Evolutionary conservation across 1,139 yeast species (phyloP).

Genomic region (Nakaseomyces uthaithaninus): DNA sequence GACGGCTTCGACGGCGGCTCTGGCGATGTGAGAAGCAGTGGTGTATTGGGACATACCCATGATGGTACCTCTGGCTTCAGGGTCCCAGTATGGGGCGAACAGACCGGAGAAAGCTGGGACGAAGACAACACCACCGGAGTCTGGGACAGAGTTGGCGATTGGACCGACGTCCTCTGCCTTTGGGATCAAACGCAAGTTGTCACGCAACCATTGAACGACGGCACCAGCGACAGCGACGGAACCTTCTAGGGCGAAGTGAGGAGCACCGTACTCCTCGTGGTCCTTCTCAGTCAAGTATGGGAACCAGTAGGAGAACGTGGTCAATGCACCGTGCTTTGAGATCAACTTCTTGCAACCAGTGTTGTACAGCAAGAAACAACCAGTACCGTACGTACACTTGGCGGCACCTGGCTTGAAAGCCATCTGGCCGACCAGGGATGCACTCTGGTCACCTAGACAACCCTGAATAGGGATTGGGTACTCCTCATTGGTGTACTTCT

Average conservation of each 20-base stretch:
- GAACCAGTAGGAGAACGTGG: slow-evolving; percentile 87
- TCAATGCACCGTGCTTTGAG: slow-evolving; percentile 72
- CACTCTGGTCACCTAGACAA: slow-evolving; percentile 90
- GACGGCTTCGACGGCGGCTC: slow-evolving; percentile 93
- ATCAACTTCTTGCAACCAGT: slow-evolving; percentile 64
- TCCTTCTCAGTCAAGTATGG: slow-evolving; percentile 46
- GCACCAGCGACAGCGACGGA: slow-evolving; percentile 96
- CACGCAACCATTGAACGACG: slow-evolving; percentile 89
- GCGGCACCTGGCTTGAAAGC: slow-evolving; percentile 81
- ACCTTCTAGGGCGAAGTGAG: slow-evolving; percentile 89
- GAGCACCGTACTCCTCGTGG: slow-evolving; percentile 43
- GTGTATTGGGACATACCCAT: slow-evolving; percentile 90
- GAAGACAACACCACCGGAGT: slow-evolving; percentile 87
- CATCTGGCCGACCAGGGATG: slow-evolving; percentile 87
- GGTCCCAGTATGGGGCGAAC: slow-evolving; percentile 95
- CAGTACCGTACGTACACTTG: slow-evolving; percentile 96
- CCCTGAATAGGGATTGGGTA: slow-evolving; percentile 71
- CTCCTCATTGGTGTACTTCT: slow-evolving; percentile 14
- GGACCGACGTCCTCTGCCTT: slow-evolving; percentile 87
- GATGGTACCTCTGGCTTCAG: slow-evolving; percentile 86
- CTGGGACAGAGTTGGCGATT: slow-evolving; percentile 69
- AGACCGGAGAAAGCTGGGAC: slow-evolving; percentile 93
- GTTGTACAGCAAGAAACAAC: slow-evolving; percentile 84
- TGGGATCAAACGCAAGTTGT: slow-evolving; percentile 74
- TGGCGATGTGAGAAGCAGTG: slow-evolving; percentile 76